These are phyloP conservation scores for Trametes gibbosa DNA, from an alignment of 768 basidiomycete genomes.

Conservation along the genomic window DNA sequence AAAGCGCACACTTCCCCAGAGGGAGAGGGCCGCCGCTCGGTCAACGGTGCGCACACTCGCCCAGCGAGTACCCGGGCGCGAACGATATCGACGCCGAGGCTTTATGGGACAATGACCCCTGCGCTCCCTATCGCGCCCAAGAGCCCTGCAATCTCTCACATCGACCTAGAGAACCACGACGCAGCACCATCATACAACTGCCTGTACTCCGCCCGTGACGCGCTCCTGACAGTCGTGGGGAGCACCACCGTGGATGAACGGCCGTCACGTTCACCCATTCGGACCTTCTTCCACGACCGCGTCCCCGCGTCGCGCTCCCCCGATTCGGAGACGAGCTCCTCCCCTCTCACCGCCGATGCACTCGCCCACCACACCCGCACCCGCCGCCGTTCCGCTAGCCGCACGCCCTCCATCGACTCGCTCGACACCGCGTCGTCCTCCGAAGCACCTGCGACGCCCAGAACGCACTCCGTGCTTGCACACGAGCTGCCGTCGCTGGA, in stretches of 20 bases:
- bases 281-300: slow-evolving; percentile 4
- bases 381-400: slow-evolving; percentile 15
- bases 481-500: slow-evolving; percentile 24
- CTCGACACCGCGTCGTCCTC: slow-evolving; percentile 29
- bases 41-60: not conserved
- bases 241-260: slow-evolving; percentile 10
- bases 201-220: slow-evolving; percentile 15
- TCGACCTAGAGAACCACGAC: slow-evolving; percentile 22
- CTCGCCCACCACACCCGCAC: slow-evolving; percentile 3
- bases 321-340: slow-evolving; percentile 2
- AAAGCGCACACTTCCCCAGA: slow-evolving; percentile 3
- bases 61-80: not conserved
- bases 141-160: slow-evolving; percentile 16
- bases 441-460: slow-evolving; percentile 28
- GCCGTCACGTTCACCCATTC: slow-evolving; percentile 2
- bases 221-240: slow-evolving; percentile 13
- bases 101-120: not conserved
- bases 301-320: slow-evolving; percentile 4
- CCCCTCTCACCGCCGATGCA: not conserved
- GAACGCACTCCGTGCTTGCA: slow-evolving; percentile 18
- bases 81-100: slow-evolving; percentile 2
- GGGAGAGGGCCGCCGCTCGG: not conserved
- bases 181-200: slow-evolving; percentile 11
- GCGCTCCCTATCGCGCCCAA: slow-evolving; percentile 13
- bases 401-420: slow-evolving; percentile 26